Base-by-base conservation (phyloP, 2,329 filamentous ascomycete species). In the Aspergillus pseudonomiae region DNA sequence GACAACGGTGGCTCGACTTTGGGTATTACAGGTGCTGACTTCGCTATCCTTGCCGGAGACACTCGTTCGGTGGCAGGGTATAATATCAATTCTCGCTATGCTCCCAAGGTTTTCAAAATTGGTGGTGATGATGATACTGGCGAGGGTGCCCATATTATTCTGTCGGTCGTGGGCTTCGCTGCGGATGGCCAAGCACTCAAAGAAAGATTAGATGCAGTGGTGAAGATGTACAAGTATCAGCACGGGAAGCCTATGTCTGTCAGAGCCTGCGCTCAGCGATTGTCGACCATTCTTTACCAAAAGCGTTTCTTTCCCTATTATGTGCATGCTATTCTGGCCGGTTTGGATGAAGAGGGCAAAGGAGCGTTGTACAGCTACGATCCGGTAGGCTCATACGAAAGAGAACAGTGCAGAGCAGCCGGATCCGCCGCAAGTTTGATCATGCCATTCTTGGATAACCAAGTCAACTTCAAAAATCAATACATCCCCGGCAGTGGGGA, bases 221-320 rank as follows among this genome's bases (percentile, higher is more conserved):
- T 96, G 85, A 98, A 97, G 85, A 96, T 98, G 90, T 98, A 98
- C 88, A 92, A 91, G 74, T 97, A 97, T 84, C 93, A 96, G 78
- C 94, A 98, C 80, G 93, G 93, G 80, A 99, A 98, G 85, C 89
- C 92, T 69, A 99, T 99, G 90, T 90, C 88, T 68, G 91, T 98
- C 75, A 90, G 92, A 74, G 95, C 95, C 56, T 98, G 94, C 81
- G 96, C 95, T 61, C 94, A 98, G 82, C 89, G 94, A 62, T 86
- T 99, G 65, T 94, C 92, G 46, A 97, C 96, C 54, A 96, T 99
- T 70, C 89, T 99, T 62, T 99, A 99, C 84, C 86, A 89, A 80
- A 98, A 98, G 84, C 92, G 95, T 56, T 99, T 99, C 85, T 99
- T 99, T 85, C 95, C 95, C 26, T 99, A 97, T 87, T 99, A 99